Percentiles rank a stretch among this genome's conserved stretches.
phyloP scores from a whole-genome alignment of 192 early-diverging fungal genomes.

The Spizellomyces sp. region DNA sequence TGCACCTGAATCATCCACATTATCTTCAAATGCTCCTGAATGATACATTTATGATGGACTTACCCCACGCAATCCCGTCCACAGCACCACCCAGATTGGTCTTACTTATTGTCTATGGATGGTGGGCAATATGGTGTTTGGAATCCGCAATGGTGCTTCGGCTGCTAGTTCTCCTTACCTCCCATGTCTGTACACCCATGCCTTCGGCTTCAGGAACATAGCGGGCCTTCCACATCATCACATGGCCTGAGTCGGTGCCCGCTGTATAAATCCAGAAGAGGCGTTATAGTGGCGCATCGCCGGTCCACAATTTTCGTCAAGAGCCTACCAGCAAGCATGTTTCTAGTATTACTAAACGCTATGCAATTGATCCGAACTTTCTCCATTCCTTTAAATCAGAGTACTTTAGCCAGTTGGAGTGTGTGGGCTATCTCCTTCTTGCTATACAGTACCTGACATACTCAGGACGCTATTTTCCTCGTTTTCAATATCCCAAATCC shows the following conservation, averaged over 20 bases:
- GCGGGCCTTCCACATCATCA: conserved; percentile 33
- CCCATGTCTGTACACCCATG: conserved; percentile 18
- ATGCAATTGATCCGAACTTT: conserved; percentile 20
- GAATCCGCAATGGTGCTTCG: not conserved
- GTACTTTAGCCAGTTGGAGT: too few relatives aligned
- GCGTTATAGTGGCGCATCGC: not conserved
- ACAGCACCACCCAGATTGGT: conserved; percentile 27
- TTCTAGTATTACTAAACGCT: conserved; percentile 20
- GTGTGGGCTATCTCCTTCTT: too few relatives aligned
- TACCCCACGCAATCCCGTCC: conserved; percentile 40
- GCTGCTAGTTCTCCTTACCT: conserved; percentile 12
- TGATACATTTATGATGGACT: not conserved
- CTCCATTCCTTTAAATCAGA: conserved; percentile 10
- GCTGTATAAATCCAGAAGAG: conserved; percentile 13
- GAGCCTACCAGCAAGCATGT: conserved; percentile 35
- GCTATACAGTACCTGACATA: not conserved
- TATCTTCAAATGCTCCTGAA: too few relatives aligned
- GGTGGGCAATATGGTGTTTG: not conserved
- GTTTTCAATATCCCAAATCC: conserved; percentile 50
- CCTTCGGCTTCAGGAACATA: not conserved
- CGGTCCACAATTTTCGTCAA: not conserved
- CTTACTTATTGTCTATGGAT: conserved; percentile 32
- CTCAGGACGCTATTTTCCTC: conserved; percentile 43
- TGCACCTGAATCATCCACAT: not conserved
- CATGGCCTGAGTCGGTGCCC: conserved; percentile 36